These are phyloP conservation scores for Hypericum androsaemum DNA, from an alignment of 345 rosid genomes.

Conservation along the genomic window DNA sequence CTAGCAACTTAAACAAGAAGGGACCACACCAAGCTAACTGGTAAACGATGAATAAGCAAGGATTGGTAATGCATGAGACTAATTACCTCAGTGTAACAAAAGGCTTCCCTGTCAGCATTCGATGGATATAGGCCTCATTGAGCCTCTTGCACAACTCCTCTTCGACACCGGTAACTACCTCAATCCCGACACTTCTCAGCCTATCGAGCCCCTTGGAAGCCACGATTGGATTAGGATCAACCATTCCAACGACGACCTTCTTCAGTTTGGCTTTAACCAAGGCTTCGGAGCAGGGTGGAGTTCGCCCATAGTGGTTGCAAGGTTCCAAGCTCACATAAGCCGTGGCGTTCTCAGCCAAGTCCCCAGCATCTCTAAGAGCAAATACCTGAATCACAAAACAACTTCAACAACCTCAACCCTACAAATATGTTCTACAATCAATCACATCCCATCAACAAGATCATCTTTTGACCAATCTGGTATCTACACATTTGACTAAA, in stretches of 20 bases:
- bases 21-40: not conserved
- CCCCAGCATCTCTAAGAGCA: constrained; percentile 78
- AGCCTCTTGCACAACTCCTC: constrained; percentile 71
- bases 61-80: not conserved
- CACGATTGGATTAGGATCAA: constrained; percentile 89
- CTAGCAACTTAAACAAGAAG: not conserved
- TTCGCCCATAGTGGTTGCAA: constrained; percentile 82
- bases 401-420: no score
- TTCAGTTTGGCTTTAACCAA: constrained; percentile 72
- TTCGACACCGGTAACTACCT: constrained; percentile 58
- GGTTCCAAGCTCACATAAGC: constrained; percentile 93
- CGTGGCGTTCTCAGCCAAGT: constrained; percentile 64
- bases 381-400: constrained; percentile 41
- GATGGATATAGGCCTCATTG: constrained; percentile 59
- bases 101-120: constrained; percentile 59
- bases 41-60: not conserved
- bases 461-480: no score
- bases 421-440: no score
- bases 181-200: constrained; percentile 56
- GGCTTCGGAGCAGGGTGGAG: constrained; percentile 90
- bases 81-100: constrained; percentile 61
- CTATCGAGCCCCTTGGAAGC: constrained; percentile 58
- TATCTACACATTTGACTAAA: no score
- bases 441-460: no score
- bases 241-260: constrained; percentile 70